Base-by-base conservation (phyloP, 2,329 filamentous ascomycete genomes). In the Myriosclerotinia scirpicola region DNA sequence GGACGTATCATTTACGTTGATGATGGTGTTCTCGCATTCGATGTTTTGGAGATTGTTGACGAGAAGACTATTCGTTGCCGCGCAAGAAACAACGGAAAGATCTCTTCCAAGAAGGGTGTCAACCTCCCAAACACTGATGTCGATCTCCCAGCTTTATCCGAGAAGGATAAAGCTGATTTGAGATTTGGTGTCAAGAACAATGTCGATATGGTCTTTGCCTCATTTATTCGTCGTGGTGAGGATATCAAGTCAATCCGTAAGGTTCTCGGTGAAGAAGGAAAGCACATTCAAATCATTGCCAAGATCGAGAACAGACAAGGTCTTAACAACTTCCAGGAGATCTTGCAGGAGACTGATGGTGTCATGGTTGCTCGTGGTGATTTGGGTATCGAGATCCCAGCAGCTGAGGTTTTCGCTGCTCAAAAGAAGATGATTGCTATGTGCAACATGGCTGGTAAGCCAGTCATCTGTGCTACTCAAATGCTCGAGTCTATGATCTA, bases 341-440 rank as follows among this genome's bases (percentile, higher is more conserved):
- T 99, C 76, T 88, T 99, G 69, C 86, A 87, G 78, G 92, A 93
- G 83, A 98, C 95, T 7, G 95, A 99, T 80, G 95, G 95, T 86
- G 93, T 99, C 84, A 99, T 99, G 95, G 95, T 99, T 74, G 95
- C 95, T 76, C 94, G 95, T 87, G 95, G 95, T 83, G 95, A 98
- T 78, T 84, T 97, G 72, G 95, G 95, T 84, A 99, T 99, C 76
- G 95, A 99, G 83, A 99, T 99, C 75, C 94, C 95, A 60, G 94
- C 95, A 69, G 92, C 94, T 71, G 95, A 99, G 85, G 95, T 99
- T 73, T 99, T 99, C 81, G 92, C 96, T 74, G 95, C 95, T 67
- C 95, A 99, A 86, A 99, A 99, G 90, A 99, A 99, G 92, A 93
- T 99, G 87, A 99, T 99, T 81, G 93, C 95, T 82, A 98, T 98